Conservation (phyloP, 2,329 filamentous ascomycete species). For the Helicocarpus griseus region DNA sequence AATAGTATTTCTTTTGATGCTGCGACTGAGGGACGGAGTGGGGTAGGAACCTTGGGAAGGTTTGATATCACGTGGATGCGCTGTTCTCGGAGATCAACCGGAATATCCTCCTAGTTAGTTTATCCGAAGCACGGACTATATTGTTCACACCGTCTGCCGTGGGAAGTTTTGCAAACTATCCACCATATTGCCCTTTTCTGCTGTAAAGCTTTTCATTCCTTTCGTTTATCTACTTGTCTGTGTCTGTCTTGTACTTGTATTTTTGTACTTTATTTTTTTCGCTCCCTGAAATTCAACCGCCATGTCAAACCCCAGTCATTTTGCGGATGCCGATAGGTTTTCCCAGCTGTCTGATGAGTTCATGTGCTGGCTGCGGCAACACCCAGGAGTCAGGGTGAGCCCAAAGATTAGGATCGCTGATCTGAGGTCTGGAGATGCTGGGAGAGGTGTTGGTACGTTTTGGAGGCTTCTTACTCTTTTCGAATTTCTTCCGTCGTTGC, state of each 20-base stretch:
- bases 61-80: neutral
- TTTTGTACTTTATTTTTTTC: neutral
- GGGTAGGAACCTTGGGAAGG: neutral
- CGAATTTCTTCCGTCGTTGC: conserved; percentile 11
- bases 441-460: conserved; percentile 54
- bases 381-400: conserved; percentile 45
- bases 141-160: conserved; percentile 13
- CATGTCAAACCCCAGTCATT: conserved; percentile 29
- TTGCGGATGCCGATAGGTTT: conserved; percentile 29
- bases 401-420: conserved; percentile 50
- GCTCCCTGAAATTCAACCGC: conserved; percentile 3
- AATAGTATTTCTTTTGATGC: neutral
- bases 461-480: conserved; percentile 9
- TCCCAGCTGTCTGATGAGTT: conserved; percentile 43
- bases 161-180: conserved; percentile 9
- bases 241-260: neutral
- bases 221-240: neutral
- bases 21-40: neutral
- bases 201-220: conserved; percentile 4
- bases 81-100: neutral
- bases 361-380: conserved; percentile 45
- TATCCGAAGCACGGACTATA: conserved; percentile 21
- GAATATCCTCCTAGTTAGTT: conserved; percentile 12
- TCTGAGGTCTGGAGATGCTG: conserved; percentile 45
- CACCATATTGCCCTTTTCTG: conserved; percentile 9